phyloP scores from a whole-genome alignment of 2,329 filamentous ascomycete genomes.

The Akanthomyces dipterigenus region DNA sequence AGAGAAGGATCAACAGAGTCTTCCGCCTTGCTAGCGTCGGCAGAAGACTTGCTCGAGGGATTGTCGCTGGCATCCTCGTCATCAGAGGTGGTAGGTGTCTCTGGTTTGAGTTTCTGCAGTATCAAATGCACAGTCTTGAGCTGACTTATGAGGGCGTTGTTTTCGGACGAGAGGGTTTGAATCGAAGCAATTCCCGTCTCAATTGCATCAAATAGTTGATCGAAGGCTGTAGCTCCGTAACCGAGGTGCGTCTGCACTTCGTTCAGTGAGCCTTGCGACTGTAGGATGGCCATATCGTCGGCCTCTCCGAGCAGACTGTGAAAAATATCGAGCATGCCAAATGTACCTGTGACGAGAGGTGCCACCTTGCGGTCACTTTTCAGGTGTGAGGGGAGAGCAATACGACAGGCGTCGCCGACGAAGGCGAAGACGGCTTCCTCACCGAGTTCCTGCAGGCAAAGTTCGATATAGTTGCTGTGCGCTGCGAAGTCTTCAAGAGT shows the following conservation, averaged over 20 bases:
- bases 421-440: conserved; percentile 57
- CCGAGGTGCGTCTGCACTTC: conserved; percentile 72
- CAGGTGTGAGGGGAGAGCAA: conserved; percentile 43
- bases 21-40: background rate
- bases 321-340: conserved; percentile 58
- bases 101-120: conserved; percentile 19
- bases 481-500: conserved; percentile 60
- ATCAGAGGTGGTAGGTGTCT: conserved; percentile 15
- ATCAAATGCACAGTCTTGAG: conserved; percentile 21
- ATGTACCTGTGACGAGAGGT: conserved; percentile 57
- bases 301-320: conserved; percentile 59
- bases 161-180: conserved; percentile 18
- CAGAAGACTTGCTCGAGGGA: conserved; percentile 12
- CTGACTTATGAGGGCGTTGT: conserved; percentile 19
- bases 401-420: conserved; percentile 20
- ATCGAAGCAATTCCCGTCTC: conserved; percentile 21
- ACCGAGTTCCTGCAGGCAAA: conserved; percentile 64
- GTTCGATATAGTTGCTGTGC: conserved; percentile 71
- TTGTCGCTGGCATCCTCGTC: conserved; percentile 18
- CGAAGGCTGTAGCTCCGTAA: conserved; percentile 34
- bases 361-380: conserved; percentile 50
- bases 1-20: conserved; percentile 29
- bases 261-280: conserved; percentile 55
- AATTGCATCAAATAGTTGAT: conserved; percentile 23
- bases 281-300: conserved; percentile 49